A percentile compares a stretch with the other conserved stretches of the same genome.
Evolutionary conservation across 2,329 filamentous ascomycete species (phyloP).

Genomic region (Elsinoe batatas): DNA sequence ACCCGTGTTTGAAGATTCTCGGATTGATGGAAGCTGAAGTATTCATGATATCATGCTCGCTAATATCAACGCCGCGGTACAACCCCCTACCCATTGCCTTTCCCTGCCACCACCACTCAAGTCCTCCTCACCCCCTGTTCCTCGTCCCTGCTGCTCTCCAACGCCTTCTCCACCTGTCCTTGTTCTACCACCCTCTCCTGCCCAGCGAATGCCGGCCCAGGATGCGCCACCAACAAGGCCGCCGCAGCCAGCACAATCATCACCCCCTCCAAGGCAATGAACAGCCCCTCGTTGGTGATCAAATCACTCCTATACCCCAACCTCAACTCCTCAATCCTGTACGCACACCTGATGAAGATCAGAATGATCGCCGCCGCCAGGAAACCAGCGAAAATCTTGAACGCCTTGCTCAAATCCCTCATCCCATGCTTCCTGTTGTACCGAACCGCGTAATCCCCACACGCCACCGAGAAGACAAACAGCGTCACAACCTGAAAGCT

Average conservation of each 20-base stretch:
- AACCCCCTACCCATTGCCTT: no score
- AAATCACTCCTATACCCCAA: constrained; percentile 51
- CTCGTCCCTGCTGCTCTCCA: constrained; percentile 2
- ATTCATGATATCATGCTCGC: neutral
- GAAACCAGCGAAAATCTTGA: constrained; percentile 45
- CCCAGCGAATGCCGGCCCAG: constrained; percentile 3
- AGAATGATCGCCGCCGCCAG: constrained; percentile 48
- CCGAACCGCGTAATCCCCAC: constrained; percentile 38
- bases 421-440: neutral
- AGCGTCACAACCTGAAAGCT: constrained; percentile 51
- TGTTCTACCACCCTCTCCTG: neutral
- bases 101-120: neutral
- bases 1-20: neutral
- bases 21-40: neutral
- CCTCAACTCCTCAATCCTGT: constrained; percentile 54
- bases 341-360: constrained; percentile 54
- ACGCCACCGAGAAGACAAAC: constrained; percentile 43
- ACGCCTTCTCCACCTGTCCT: neutral
- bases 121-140: neutral
- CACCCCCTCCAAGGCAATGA: constrained; percentile 24
- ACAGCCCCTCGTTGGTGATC: constrained; percentile 16
- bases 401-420: constrained; percentile 24
- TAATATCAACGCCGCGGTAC: neutral
- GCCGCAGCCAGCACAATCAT: constrained; percentile 12
- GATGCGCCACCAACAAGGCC: neutral